A percentile compares a stretch with the other conserved stretches of the same genome.
Conservation (phyloP, 2,329 filamentous ascomycete genomes). For the Cercospora sojina region DNA sequence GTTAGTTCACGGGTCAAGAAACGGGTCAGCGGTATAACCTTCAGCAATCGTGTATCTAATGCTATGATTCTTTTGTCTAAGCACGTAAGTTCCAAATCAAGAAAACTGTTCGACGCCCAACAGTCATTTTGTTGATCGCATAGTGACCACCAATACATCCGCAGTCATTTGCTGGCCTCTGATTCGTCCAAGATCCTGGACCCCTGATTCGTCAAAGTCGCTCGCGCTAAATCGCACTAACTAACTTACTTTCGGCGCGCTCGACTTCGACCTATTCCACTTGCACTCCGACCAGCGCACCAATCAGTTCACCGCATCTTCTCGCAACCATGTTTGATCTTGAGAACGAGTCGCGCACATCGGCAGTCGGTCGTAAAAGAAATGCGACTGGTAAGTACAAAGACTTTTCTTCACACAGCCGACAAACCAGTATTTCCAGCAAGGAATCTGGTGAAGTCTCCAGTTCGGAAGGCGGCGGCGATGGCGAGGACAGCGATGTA, state of each 20-base stretch:
- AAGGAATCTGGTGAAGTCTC: slow-evolving; percentile 20
- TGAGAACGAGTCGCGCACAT: slow-evolving; percentile 14
- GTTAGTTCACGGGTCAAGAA: background rate
- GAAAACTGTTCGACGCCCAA: background rate
- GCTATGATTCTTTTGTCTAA: background rate
- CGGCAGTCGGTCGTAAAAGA: slow-evolving; percentile 14
- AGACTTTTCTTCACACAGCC: slow-evolving; percentile 3
- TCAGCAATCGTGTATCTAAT: background rate
- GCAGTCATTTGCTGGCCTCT: background rate
- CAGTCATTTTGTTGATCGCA: background rate
- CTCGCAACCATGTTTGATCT: slow-evolving; percentile 11
- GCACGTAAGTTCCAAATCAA: background rate
- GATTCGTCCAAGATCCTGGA: background rate
- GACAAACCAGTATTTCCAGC: slow-evolving; percentile 17
- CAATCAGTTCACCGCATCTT: background rate
- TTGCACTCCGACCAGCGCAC: background rate
- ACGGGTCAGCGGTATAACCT: background rate
- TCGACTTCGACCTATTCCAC: background rate
- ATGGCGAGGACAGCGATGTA: background rate
- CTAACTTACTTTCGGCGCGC: background rate
- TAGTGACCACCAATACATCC: background rate
- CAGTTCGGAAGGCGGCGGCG: slow-evolving; percentile 4
- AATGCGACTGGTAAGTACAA: slow-evolving; percentile 10
- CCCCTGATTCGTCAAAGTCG: background rate
- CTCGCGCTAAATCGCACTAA: background rate